phyloP scores from a whole-genome alignment of 2,329 filamentous ascomycete species.

The Fusarium solani-melongenae region DNA sequence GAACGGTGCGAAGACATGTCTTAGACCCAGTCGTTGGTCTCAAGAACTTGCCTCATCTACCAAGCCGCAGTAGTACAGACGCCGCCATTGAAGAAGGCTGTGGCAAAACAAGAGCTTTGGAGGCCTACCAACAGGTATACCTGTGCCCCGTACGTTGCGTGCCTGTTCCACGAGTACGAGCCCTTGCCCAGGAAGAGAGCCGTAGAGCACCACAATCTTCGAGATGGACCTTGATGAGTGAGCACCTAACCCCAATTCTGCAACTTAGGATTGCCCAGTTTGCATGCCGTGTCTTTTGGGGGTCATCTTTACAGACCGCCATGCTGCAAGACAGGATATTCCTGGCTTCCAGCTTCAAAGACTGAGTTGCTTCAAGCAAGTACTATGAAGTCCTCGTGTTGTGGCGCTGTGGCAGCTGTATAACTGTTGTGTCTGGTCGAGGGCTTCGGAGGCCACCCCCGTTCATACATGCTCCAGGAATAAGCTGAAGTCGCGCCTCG shows the following conservation, averaged over 20 bases:
- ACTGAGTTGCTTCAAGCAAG: background rate
- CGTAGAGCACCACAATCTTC: slow-evolving; percentile 5
- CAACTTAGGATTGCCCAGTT: background rate
- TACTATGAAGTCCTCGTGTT: background rate
- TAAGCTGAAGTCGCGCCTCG: slow-evolving; percentile 27
- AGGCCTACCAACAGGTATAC: slow-evolving; percentile 29
- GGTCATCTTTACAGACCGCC: background rate
- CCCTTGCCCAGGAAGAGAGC: slow-evolving; percentile 6
- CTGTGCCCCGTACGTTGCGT: slow-evolving; percentile 19
- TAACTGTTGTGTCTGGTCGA: slow-evolving; percentile 8
- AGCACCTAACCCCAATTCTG: background rate
- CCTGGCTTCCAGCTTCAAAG: background rate
- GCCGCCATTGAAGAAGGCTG: slow-evolving; percentile 8
- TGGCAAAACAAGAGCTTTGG: slow-evolving; percentile 18
- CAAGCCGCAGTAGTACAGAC: slow-evolving; percentile 13
- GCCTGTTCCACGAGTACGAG: slow-evolving; percentile 33
- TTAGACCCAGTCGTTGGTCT: slow-evolving; percentile 18
- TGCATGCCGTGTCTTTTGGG: background rate
- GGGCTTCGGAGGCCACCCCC: slow-evolving; percentile 9
- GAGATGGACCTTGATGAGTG: background rate
- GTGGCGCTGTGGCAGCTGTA: slow-evolving; percentile 5
- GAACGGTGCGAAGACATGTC: slow-evolving; percentile 23
- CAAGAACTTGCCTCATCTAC: slow-evolving; percentile 1
- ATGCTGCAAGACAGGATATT: background rate
- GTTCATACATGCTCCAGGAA: slow-evolving; percentile 11